Conservation (phyloP, 495 filamentous ascomycete genomes). For the Penicillium odoratum region DNA sequence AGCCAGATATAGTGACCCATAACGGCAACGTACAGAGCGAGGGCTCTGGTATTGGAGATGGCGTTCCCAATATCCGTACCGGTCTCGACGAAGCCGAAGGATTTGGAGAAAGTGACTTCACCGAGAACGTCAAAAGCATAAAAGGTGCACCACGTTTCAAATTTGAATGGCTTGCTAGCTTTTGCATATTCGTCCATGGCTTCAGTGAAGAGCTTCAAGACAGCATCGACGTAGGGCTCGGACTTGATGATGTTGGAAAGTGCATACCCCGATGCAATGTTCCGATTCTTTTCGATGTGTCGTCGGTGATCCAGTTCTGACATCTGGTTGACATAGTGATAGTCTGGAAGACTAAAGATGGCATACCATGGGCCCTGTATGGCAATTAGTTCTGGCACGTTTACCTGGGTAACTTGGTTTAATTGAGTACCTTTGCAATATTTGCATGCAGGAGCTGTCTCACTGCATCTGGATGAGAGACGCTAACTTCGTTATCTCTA, state of each 20-base stretch:
- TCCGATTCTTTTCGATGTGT: slow-evolving; percentile 34
- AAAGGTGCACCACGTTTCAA: slow-evolving; percentile 48
- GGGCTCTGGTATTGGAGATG: slow-evolving; percentile 37
- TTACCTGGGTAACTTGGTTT: too few species aligned
- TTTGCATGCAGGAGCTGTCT: slow-evolving; percentile 30
- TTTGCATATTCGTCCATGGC: slow-evolving; percentile 30
- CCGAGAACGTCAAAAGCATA: slow-evolving; percentile 49
- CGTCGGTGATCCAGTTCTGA: slow-evolving; percentile 37
- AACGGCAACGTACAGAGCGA: slow-evolving; percentile 36
- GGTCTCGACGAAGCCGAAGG: slow-evolving; percentile 42
- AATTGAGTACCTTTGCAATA: slow-evolving; percentile 24
- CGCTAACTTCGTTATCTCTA: slow-evolving; percentile 48
- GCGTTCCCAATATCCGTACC: slow-evolving; percentile 45
- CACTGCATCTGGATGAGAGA: slow-evolving; percentile 47
- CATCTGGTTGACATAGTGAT: slow-evolving; percentile 46
- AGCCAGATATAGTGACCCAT: slow-evolving; percentile 42
- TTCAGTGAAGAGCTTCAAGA: slow-evolving; percentile 30
- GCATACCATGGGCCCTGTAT: slow-evolving; percentile 32
- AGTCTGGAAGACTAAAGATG: slow-evolving; percentile 39
- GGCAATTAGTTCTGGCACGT: not conserved
- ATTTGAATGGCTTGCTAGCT: slow-evolving; percentile 30
- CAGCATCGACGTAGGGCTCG: slow-evolving; percentile 39
- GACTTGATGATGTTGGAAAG: slow-evolving; percentile 42
- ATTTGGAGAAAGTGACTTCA: slow-evolving; percentile 40
- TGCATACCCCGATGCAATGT: slow-evolving; percentile 37